Evolutionary conservation across 2,329 filamentous ascomycete species (phyloP).

Genomic region (Ilyonectria sp.): DNA sequence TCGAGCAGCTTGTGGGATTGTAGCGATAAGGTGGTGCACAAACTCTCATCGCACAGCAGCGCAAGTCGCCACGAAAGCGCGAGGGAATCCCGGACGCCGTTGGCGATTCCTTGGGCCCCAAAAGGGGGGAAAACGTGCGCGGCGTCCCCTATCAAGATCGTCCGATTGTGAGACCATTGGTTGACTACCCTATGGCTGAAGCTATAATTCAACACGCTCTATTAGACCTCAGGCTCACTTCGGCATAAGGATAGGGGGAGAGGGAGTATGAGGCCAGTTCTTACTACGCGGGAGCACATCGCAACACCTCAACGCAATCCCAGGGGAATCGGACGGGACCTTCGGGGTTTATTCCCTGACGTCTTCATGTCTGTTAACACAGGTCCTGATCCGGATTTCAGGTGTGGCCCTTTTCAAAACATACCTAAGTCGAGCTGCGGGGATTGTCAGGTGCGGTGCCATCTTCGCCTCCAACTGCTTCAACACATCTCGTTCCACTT

Average conservation of each 20-base stretch:
- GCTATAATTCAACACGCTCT: constrained; percentile 15
- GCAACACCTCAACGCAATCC: constrained; percentile 1
- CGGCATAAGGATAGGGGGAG: too few species aligned
- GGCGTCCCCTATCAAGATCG: constrained; percentile 63
- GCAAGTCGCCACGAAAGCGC: constrained; percentile 35
- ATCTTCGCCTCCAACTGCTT: too few species aligned
- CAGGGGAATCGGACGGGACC: not conserved
- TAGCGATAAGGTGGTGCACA: too few species aligned
- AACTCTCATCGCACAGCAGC: not conserved
- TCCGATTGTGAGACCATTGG: constrained; percentile 58
- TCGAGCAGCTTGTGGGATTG: not conserved
- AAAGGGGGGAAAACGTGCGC: constrained; percentile 68
- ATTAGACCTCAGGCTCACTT: too few species aligned
- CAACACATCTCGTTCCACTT: too few species aligned
- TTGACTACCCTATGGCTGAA: constrained; percentile 64
- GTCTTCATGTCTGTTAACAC: too few species aligned
- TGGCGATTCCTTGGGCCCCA: constrained; percentile 54
- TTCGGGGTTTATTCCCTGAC: not conserved
- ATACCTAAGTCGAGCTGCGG: too few species aligned
- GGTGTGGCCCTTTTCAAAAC: too few species aligned
- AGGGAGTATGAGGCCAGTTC: too few species aligned
- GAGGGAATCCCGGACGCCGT: constrained; percentile 52
- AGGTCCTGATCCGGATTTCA: not conserved
- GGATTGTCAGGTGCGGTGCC: too few species aligned
- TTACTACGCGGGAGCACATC: not conserved